phyloP scores from a whole-genome alignment of 345 rosid species.

The Noccaea bulbosa region DNA sequence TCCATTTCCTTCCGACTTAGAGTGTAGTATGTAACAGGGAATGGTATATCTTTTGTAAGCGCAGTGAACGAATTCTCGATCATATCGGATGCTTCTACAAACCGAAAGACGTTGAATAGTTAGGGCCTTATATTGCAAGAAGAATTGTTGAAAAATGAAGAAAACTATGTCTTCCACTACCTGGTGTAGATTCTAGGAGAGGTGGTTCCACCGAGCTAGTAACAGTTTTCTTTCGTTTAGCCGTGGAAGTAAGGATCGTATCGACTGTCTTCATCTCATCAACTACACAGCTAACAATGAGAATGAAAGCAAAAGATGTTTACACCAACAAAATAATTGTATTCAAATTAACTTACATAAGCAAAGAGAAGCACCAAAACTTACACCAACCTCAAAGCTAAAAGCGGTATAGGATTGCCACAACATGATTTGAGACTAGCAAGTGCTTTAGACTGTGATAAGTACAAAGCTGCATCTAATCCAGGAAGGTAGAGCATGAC shows the following conservation, averaged over 20 bases:
- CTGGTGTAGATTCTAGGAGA: slow-evolving; percentile 51
- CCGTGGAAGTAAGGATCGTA: slow-evolving; percentile 77
- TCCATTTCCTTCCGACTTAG: slow-evolving; percentile 75
- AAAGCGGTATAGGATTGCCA: slow-evolving; percentile 75
- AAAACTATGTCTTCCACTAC: slow-evolving; percentile 39
- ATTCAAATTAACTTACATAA: background rate
- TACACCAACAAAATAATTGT: background rate
- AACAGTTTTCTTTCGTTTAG: slow-evolving; percentile 65
- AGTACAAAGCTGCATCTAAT: slow-evolving; percentile 81
- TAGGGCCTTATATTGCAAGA: background rate
- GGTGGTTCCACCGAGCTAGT: slow-evolving; percentile 44
- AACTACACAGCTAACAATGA: slow-evolving; percentile 67
- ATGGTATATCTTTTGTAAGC: slow-evolving; percentile 69
- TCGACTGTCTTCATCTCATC: slow-evolving; percentile 85
- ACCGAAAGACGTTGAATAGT: slow-evolving; percentile 17
- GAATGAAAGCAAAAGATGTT: slow-evolving; percentile 33
- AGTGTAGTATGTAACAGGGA: slow-evolving; percentile 74
- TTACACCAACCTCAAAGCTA: slow-evolving; percentile 75
- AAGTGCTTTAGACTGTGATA: slow-evolving; percentile 72
- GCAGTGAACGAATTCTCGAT: slow-evolving; percentile 46
- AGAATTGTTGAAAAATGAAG: background rate
- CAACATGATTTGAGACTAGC: slow-evolving; percentile 67
- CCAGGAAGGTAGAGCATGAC: slow-evolving; percentile 92
- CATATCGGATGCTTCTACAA: slow-evolving; percentile 47
- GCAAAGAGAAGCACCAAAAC: slow-evolving; percentile 24